Evolutionary conservation across 106 monocot species (phyloP).

Genomic region (Dendrobium nobile): DNA sequence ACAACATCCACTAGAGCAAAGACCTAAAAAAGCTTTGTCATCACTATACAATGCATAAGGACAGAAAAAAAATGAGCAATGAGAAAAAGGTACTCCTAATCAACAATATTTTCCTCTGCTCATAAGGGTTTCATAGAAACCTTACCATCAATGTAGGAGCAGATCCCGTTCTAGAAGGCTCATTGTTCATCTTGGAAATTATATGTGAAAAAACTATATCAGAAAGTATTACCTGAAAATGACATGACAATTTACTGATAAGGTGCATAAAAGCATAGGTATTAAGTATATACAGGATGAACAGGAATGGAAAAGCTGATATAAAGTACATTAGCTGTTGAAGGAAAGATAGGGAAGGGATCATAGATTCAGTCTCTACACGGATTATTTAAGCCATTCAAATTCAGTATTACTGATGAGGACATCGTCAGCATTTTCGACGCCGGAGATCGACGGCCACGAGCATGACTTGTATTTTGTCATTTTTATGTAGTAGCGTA

Average conservation of each 20-base stretch:
- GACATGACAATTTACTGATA: not conserved
- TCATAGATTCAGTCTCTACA: not conserved
- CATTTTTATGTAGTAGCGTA: no score
- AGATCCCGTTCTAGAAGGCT: conserved; percentile 1
- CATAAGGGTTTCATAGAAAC: not conserved
- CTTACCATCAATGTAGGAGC: conserved; percentile 3
- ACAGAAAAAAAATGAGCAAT: not conserved
- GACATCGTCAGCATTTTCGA: no score
- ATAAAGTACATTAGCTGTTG: not conserved
- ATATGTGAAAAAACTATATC: not conserved
- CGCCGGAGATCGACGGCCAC: no score
- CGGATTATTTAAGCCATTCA: not conserved
- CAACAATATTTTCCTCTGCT: not conserved
- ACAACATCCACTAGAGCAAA: not conserved
- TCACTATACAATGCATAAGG: not conserved
- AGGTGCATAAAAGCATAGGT: not conserved
- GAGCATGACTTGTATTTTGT: no score
- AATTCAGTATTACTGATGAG: not conserved
- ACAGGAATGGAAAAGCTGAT: not conserved
- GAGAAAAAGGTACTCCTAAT: not conserved
- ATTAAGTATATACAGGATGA: not conserved
- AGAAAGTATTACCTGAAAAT: not conserved
- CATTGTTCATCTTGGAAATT: not conserved
- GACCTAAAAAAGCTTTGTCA: not conserved
- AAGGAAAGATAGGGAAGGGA: not conserved